Conservation (phyloP, 768 basidiomycete species). For the Solioccasus polychromus region DNA sequence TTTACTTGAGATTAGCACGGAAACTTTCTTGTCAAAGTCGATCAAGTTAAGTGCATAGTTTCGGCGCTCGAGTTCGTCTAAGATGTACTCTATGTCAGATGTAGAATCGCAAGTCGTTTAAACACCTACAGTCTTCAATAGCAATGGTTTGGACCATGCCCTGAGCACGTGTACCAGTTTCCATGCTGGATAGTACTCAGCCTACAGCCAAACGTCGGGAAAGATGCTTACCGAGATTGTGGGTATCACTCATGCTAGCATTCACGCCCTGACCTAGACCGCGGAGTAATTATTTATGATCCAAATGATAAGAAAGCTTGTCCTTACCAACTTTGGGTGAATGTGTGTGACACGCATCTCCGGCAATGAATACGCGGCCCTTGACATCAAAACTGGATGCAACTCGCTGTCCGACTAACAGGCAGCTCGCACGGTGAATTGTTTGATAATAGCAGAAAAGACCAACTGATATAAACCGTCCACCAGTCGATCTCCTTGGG, state of each 20-base stretch:
- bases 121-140: constrained; percentile 36
- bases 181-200: background rate
- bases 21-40: constrained; percentile 60
- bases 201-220: too few relatives aligned
- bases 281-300: background rate
- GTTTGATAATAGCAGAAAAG: background rate
- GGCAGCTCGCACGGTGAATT: background rate
- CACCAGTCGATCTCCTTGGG: constrained; percentile 57
- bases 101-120: background rate
- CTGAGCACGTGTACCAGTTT: constrained; percentile 1
- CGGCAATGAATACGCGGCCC: constrained; percentile 66
- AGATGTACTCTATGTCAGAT: background rate
- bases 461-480: constrained; percentile 56
- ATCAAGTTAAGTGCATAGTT: constrained; percentile 69
- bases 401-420: constrained; percentile 63
- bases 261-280: background rate
- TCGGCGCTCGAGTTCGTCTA: constrained; percentile 64
- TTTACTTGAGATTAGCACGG: too few relatives aligned
- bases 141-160: constrained; percentile 33
- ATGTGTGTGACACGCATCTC: constrained; percentile 66
- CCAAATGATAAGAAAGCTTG: background rate
- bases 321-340: constrained; percentile 53
- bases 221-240: background rate
- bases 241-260: background rate
- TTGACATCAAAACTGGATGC: constrained; percentile 54